Percentiles rank a stretch among this genome's conserved stretches.
phyloP scores from a whole-genome alignment of 2,329 filamentous ascomycete genomes.

The Diplodia intermedia region DNA sequence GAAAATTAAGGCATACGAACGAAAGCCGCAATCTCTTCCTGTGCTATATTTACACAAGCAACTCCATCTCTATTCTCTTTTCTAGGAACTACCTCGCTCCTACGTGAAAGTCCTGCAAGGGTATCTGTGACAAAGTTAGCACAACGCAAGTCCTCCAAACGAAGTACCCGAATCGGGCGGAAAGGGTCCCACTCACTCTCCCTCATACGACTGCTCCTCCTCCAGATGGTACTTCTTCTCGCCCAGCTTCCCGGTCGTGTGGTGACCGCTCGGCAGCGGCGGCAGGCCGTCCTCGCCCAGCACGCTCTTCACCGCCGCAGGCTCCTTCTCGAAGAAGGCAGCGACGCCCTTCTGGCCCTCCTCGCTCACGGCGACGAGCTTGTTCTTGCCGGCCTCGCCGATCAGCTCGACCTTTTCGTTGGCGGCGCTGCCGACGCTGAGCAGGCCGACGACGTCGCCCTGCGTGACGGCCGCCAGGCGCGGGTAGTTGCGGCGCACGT shows the following conservation, averaged over 20 bases:
- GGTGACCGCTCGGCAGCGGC: conserved; percentile 80
- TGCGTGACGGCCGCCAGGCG: conserved; percentile 80
- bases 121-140: conserved; percentile 47
- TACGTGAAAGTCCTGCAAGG: conserved; percentile 54
- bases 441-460: conserved; percentile 81
- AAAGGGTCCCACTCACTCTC: conserved; percentile 44
- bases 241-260: conserved; percentile 59
- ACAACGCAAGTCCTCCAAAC: neutral
- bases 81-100: neutral
- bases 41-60: conserved; percentile 19
- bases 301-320: conserved; percentile 61
- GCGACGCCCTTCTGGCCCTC: conserved; percentile 75
- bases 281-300: conserved; percentile 81
- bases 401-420: conserved; percentile 81
- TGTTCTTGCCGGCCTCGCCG: conserved; percentile 73
- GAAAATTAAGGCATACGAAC: neutral
- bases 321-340: conserved; percentile 73
- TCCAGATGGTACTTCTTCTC: conserved; percentile 74
- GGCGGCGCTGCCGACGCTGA: conserved; percentile 82
- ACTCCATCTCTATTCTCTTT: conserved; percentile 19
- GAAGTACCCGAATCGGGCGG: neutral
- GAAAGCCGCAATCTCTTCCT: conserved; percentile 1
- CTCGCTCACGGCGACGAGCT: conserved; percentile 78
- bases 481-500: conserved; percentile 82
- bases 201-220: conserved; percentile 71